A percentile compares a stretch with the other conserved stretches of the same genome.
phyloP scores from a whole-genome alignment of 331 rosid species.

The Cucumis variabilis region DNA sequence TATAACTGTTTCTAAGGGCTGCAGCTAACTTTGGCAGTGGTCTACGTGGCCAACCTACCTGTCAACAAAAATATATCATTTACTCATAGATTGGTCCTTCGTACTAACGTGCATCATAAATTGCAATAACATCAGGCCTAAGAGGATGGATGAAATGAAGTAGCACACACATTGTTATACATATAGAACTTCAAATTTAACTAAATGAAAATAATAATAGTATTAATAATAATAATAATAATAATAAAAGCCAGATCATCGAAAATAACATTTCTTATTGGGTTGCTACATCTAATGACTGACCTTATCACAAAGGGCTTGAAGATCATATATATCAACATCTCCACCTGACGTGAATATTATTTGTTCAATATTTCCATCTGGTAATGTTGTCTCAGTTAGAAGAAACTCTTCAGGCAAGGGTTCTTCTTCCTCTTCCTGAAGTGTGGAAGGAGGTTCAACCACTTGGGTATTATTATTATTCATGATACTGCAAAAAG shows the following conservation, averaged over 20 bases:
- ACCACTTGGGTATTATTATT: constrained; percentile 71
- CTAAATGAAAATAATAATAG: not conserved
- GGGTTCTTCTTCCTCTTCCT: constrained; percentile 73
- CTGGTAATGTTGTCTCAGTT: constrained; percentile 72
- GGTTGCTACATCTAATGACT: constrained; percentile 9
- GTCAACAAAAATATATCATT: constrained; percentile 26
- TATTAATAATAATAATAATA: not conserved
- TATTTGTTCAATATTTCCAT: constrained; percentile 86
- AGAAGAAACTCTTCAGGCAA: constrained; percentile 87
- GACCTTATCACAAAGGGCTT: constrained; percentile 92
- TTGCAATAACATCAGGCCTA: not conserved
- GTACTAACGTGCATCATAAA: not conserved
- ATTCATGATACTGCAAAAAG: constrained; percentile 61
- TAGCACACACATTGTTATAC: not conserved
- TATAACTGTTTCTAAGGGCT: constrained; percentile 90
- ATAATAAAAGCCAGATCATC: not conserved
- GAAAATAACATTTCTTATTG: not conserved
- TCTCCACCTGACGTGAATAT: constrained; percentile 91
- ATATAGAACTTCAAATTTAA: not conserved
- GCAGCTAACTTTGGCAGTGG: constrained; percentile 85
- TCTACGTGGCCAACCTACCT: constrained; percentile 98
- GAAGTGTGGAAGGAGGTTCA: constrained; percentile 55
- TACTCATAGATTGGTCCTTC: not conserved
- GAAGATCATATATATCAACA: constrained; percentile 89
- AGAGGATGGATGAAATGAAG: not conserved